Base-by-base conservation (phyloP, 306 rosid genomes). In the Alnus glutinosa region DNA sequence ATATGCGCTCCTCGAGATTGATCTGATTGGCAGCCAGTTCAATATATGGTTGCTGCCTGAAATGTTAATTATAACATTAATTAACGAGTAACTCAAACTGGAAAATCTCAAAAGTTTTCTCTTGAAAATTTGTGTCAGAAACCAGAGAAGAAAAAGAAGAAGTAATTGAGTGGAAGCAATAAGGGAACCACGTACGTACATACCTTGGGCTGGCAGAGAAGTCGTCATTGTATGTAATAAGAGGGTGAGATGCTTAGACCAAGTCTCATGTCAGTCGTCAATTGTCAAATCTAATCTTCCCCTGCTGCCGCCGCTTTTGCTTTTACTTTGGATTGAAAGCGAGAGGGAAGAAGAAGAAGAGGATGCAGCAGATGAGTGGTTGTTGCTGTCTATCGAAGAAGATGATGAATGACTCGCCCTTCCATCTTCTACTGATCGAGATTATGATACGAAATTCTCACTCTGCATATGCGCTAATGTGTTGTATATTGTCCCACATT, bases 11-110 rank as follows among this genome's bases (percentile, higher is more conserved):
- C 91, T 83, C 84, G 85, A 77, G 68, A 69, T 76, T 12, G 87
- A 88, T 68, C 85, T 85, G 57, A 88, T 78, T 67, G 91, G 91
- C 54, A 87, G 91, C 89, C 91, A 88, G 48, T 80, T 76, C 62
- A 74, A 78, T n/a, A n/a, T n/a, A n/a, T 46, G 55, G 62, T n/a
- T 55, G 62, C 62, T 1, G 10, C 23, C 62, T 55, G 62, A 14
- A 68, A 14, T 37, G 51, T 36, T 23, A 23, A 23, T 23, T 23
- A 23, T 4, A 2, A 44, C 47, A 44, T 44, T 23, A 23, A 23
- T 23, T 23, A 23, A 23, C 28, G 28, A 23, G 28, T 0, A 23
- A 23, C 28, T 15, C 23, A 4, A 55, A 18, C 28, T 15, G 28
- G 62, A 55, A 55, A 55, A 2, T 55, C 62, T 55, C 19, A 23